Evolutionary conservation across 2,329 filamentous ascomycete species (phyloP).

Genomic region (Onygenales sp.): DNA sequence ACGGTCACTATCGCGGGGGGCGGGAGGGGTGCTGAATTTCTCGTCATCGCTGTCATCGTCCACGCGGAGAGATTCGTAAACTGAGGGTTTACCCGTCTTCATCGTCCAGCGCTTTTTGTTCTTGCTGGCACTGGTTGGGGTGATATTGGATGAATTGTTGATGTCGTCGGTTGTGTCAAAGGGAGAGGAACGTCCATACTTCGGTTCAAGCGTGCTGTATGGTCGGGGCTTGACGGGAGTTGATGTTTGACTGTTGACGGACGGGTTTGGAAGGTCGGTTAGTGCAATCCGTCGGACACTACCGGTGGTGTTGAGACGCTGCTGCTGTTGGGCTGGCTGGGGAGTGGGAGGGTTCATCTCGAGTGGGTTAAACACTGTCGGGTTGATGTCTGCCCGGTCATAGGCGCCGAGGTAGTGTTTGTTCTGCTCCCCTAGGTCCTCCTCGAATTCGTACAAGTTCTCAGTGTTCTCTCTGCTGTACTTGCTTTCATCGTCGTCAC

Average conservation of each 20-base stretch:
- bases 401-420: constrained; percentile 25
- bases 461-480: constrained; percentile 9
- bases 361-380: constrained; percentile 30
- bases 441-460: constrained; percentile 18
- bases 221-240: constrained; percentile 25
- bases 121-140: constrained; percentile 14
- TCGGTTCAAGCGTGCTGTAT: constrained; percentile 28
- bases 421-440: constrained; percentile 27
- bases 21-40: constrained; percentile 12
- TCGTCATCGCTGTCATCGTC: constrained; percentile 18
- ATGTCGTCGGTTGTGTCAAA: constrained; percentile 17
- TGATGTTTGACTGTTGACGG: constrained; percentile 17
- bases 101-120: constrained; percentile 22
- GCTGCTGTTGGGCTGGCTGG: constrained; percentile 18
- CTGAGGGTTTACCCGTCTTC: constrained; percentile 22
- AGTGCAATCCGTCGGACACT: constrained; percentile 23
- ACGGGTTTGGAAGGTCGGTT: constrained; percentile 25
- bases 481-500: constrained; percentile 21
- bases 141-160: constrained; percentile 3
- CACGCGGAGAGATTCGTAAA: constrained; percentile 27
- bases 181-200: constrained; percentile 13
- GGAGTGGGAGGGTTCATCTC: constrained; percentile 39
- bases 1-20: constrained; percentile 23
- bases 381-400: constrained; percentile 17
- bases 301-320: constrained; percentile 14